Evolutionary conservation across 768 basidiomycete species (phyloP), one percentile per base, ranked within the genome.

Genomic region (Leccinum longicurvipes): DNA sequence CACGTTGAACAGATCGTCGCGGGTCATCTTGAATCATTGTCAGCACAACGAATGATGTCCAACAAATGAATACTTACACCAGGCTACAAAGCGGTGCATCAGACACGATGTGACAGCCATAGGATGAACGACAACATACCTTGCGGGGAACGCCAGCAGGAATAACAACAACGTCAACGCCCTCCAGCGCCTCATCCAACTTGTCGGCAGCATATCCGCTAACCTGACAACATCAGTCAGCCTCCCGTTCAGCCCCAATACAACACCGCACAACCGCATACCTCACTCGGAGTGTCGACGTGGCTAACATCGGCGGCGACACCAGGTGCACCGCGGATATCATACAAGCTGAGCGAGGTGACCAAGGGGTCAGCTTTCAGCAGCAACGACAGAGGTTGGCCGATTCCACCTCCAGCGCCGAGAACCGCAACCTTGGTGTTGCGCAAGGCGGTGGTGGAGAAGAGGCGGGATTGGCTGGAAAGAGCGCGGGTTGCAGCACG

Each of bases 111-210:
- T 10, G 54, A 29, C 6, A 1, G 21, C 14, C 48, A 47, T 36
- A 45, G 46, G 34, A 23, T 31, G 24, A 50, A 19, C 28, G 10
- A 47, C 45, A 24, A 65, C 74, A 66, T 69, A 94, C 93, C 85
- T 99, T 99, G 72, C 97, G 82, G 62, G 97, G 97, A 59, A 99
- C 96, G 83, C 97, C 97, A 75, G 97, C 97, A 56, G 97, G 97
- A 71, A 98, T 97, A 60, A 98, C 90, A 62, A 98, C 87, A 60
- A 98, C 90, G 74, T 98, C 80, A 56, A 83, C 89, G 60, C 88
- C 95, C 57, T 91, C 85, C 57, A 99, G 83, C 19, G 97, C 94
- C 65, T 84, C 80, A 72, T 93, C 91, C 65, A 98, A 83, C 71
- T 93, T 84, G 76, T 93, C 90, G 48, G 90, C 87, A 61, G 89